Conservation (phyloP, 148 eudicot genomes). For the Oxyria digyna region DNA sequence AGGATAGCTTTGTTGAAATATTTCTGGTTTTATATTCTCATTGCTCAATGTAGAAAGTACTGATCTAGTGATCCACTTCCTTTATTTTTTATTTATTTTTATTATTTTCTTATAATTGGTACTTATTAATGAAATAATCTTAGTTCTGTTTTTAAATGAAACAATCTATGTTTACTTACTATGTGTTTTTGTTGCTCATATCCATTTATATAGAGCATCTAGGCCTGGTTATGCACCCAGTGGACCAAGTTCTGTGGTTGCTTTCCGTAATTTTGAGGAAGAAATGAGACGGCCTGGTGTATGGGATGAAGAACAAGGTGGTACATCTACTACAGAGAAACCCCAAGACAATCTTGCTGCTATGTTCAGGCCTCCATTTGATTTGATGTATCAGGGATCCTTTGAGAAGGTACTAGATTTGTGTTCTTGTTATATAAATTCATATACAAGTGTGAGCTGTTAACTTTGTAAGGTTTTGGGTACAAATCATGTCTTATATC, state of each 20-base stretch:
- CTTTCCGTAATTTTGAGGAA: slow-evolving; percentile 88
- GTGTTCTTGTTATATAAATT: background rate
- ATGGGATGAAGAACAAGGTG: slow-evolving; percentile 70
- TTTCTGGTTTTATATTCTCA: background rate
- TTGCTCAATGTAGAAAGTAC: background rate
- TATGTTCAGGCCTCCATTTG: slow-evolving; percentile 86
- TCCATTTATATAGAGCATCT: slow-evolving; percentile 23
- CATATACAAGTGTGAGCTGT: background rate
- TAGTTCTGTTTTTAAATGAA: background rate
- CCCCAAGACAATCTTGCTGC: slow-evolving; percentile 85
- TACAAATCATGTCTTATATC: background rate
- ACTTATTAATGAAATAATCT: background rate
- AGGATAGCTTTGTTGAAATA: background rate
- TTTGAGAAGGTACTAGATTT: slow-evolving; percentile 61
- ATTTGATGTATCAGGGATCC: slow-evolving; percentile 67
- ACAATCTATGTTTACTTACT: background rate
- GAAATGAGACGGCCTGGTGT: slow-evolving; percentile 61
- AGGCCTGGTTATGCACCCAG: slow-evolving; percentile 40
- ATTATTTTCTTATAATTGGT: background rate
- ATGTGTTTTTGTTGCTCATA: background rate
- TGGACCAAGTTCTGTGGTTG: slow-evolving; percentile 52
- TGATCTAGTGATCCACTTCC: background rate
- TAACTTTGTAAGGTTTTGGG: background rate
- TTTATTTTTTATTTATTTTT: background rate
- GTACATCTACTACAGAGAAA: slow-evolving; percentile 45